phyloP scores from a whole-genome alignment of 208 protist genomes.

The Trypanosomatidae sp. region DNA sequence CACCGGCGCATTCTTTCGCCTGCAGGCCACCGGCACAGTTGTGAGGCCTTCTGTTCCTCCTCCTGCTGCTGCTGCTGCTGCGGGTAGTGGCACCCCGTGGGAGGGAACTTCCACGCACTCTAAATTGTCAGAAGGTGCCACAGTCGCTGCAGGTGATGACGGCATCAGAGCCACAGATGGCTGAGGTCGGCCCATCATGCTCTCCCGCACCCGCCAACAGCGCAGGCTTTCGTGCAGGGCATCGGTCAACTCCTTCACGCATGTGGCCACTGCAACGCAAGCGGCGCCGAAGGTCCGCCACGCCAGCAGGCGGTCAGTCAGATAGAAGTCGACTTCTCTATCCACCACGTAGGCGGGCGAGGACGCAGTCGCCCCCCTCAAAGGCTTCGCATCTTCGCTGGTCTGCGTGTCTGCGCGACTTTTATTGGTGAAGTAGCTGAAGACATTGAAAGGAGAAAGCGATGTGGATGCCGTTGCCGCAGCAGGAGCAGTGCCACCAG shows the following conservation, averaged over 20 bases:
- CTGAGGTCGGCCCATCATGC: conserved; percentile 5
- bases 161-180: neutral
- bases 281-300: conserved; percentile 70
- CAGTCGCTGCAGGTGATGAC: neutral
- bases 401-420: neutral
- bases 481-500: neutral
- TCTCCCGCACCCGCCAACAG: conserved; percentile 24
- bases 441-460: conserved; percentile 12
- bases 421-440: neutral
- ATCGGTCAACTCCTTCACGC: conserved; percentile 64
- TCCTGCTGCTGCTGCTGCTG: neutral
- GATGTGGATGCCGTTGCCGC: neutral
- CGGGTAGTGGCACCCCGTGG: neutral
- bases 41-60: neutral
- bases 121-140: neutral
- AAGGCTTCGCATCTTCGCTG: neutral
- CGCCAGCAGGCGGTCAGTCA: conserved; percentile 65
- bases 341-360: conserved; percentile 1
- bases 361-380: conserved; percentile 1
- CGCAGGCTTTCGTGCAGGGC: conserved; percentile 37
- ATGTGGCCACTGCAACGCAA: conserved; percentile 58
- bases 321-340: conserved; percentile 55
- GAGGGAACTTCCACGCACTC: neutral
- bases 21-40: neutral
- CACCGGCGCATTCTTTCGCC: neutral